Evolutionary conservation across 805 yeast species (phyloP).

Genomic region (Zygotorulaspora chibaensis): DNA sequence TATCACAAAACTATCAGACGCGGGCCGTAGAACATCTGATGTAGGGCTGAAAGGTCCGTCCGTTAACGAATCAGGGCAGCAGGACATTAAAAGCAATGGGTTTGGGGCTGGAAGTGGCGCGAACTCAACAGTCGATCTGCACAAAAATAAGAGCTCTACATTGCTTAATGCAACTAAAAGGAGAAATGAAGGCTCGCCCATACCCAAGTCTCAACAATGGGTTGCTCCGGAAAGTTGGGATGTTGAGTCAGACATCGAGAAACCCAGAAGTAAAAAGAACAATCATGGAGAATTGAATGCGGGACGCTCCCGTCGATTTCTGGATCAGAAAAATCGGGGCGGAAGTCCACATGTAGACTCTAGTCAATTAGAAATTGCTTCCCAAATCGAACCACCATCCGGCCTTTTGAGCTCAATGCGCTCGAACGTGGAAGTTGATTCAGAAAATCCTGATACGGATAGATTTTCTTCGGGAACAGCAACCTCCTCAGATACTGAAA

Average conservation of each 20-base stretch:
- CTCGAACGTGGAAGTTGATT: not conserved
- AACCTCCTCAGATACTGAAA: conserved; percentile 1
- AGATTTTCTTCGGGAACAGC: not conserved
- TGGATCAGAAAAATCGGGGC: not conserved
- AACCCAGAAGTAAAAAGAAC: conserved; percentile 16
- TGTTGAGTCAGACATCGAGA: conserved; percentile 37
- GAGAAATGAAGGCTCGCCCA: conserved; percentile 1
- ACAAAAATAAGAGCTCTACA: no score
- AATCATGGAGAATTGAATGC: conserved; percentile 1
- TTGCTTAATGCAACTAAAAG: not conserved
- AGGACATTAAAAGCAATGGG: no score
- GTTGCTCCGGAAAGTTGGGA: conserved; percentile 62
- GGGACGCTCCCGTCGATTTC: not conserved
- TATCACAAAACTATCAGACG: conserved; percentile 18
- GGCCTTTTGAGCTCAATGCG: not conserved
- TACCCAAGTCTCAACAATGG: conserved; percentile 37
- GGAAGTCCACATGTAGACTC: not conserved
- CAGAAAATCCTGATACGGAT: not conserved
- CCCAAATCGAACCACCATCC: not conserved
- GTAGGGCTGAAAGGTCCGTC: not conserved
- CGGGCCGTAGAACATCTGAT: not conserved
- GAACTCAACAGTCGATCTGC: no score
- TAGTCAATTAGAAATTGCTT: not conserved
- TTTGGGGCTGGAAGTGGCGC: no score
- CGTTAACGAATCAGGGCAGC: no score